Base-by-base conservation (phyloP, 768 basidiomycete genomes). In the Myochromella boudieri region DNA sequence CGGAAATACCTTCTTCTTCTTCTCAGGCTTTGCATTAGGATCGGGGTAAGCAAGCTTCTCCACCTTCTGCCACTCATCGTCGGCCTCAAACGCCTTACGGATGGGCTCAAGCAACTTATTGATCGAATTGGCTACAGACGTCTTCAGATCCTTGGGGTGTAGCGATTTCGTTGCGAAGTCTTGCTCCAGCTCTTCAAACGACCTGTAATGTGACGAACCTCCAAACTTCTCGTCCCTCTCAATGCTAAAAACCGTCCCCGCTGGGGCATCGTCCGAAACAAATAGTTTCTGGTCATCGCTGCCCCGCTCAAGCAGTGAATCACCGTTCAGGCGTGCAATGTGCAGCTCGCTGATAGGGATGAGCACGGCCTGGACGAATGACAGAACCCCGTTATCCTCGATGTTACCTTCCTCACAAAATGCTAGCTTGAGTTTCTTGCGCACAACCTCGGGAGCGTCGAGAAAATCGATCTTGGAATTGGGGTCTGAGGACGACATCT, bases 391-490 rank as follows among this genome's bases (percentile, higher is more conserved):
- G 65, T 99, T 99, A 20, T 89, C 92, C 36, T 81, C 77, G 41
- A 83, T 70, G 60, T 89, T 93, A 12, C 94, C 95, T 57, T 95
- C 92, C 58, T 95, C 93, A 65, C 95, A 98, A 63, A 95, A 93
- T 1, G 97, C 95, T 18, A 75, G 73, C 66, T 89, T 92, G 67
- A 98, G 81, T 74, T 97, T 98, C 68, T 83, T 85, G 60, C 87
- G 85, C 39, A 97, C 80, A 32, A 74, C 79, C 22, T 90, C 87
- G 0, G 94, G 84, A 3, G 82, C 64, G 66, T 98, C 95, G 52
- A 99, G 83, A 68, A 98, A 91, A 71, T 99, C 97, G 64, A 98
- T 95, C 68, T 99, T 99, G 53, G 90, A 94, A 64, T 97, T 91
- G 24, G 93, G 93, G 57, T 98, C 95, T 1, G 95, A 98, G 1